Percentiles rank a stretch among this genome's conserved stretches.
Conservation (phyloP, 2,329 filamentous ascomycete genomes). For the Talaromyces sp. region DNA sequence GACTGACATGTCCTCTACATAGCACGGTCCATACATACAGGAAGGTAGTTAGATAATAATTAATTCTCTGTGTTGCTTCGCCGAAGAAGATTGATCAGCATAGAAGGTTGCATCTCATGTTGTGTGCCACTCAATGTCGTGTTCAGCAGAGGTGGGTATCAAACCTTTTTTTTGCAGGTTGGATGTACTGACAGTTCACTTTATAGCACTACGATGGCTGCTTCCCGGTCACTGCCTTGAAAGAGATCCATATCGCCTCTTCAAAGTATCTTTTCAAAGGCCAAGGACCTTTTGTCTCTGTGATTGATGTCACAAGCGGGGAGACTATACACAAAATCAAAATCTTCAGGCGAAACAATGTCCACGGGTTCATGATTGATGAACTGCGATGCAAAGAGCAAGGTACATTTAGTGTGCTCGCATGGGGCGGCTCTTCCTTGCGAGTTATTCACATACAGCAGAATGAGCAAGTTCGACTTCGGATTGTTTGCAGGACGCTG, state of each 20-base stretch:
- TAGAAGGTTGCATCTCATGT: background rate
- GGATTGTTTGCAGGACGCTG: conserved; percentile 30
- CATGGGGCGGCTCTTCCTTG: conserved; percentile 68
- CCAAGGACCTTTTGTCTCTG: conserved; percentile 35
- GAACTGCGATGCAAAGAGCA: conserved; percentile 21
- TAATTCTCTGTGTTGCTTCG: no score
- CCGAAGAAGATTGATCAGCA: no score
- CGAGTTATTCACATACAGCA: conserved; percentile 35
- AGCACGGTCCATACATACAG: no score
- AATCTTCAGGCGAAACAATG: conserved; percentile 36
- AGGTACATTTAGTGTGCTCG: conserved; percentile 40
- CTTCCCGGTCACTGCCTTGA: conserved; percentile 43
- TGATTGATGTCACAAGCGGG: conserved; percentile 35
- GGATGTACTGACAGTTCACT: background rate
- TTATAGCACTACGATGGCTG: conserved; percentile 40
- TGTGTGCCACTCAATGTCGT: conserved; percentile 16
- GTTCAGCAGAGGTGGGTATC: conserved; percentile 13
- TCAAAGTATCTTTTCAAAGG: conserved; percentile 36
- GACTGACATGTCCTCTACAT: background rate
- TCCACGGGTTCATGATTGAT: conserved; percentile 38
- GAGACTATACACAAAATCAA: conserved; percentile 28
- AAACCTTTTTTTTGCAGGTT: conserved; percentile 16
- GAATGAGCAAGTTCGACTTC: conserved; percentile 24
- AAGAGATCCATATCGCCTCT: conserved; percentile 29
- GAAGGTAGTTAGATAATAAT: no score